phyloP scores from a whole-genome alignment of 2,329 filamentous ascomycete genomes.

The Davidsoniella virescens region DNA sequence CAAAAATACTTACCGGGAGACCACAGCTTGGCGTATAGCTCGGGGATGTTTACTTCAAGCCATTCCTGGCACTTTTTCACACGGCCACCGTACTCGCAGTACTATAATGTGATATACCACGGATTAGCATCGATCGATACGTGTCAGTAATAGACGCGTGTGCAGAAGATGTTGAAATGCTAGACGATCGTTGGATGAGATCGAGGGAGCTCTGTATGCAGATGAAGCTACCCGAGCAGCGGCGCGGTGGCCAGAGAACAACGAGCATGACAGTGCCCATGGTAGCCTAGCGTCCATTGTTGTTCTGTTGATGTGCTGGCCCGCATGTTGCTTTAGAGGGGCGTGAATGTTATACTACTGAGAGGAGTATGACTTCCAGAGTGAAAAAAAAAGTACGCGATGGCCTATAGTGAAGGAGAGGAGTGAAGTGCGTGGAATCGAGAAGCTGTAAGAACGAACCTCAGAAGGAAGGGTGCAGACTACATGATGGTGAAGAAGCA shows the following conservation, averaged over 20 bases:
- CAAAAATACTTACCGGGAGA: conserved; percentile 49
- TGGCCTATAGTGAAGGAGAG: too few relatives aligned
- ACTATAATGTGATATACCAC: conserved; percentile 39
- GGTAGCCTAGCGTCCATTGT: too few relatives aligned
- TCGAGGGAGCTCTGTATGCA: not conserved
- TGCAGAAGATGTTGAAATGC: conserved; percentile 6
- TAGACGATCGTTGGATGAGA: conserved; percentile 1
- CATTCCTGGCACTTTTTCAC: conserved; percentile 95
- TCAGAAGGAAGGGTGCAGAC: conserved; percentile 51
- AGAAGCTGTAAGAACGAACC: conserved; percentile 25
- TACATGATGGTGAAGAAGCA: conserved; percentile 18
- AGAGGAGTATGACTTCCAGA: too few relatives aligned
- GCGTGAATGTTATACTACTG: too few relatives aligned
- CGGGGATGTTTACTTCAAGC: conserved; percentile 60
- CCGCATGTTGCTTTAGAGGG: not conserved
- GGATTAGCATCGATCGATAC: conserved; percentile 1
- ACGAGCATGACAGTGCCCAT: not conserved
- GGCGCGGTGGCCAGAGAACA: not conserved
- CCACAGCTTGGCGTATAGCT: conserved; percentile 66
- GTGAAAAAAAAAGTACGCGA: too few relatives aligned
- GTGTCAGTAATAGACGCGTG: not conserved
- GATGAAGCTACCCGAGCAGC: too few relatives aligned
- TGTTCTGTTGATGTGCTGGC: too few relatives aligned
- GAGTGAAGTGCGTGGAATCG: too few relatives aligned
- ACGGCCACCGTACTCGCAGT: conserved; percentile 96